Percentiles rank a stretch among this genome's conserved stretches.
These are phyloP conservation scores for Yamadazyma paraphyllophila DNA, from an alignment of 805 yeast genomes.

Conservation along the genomic window DNA sequence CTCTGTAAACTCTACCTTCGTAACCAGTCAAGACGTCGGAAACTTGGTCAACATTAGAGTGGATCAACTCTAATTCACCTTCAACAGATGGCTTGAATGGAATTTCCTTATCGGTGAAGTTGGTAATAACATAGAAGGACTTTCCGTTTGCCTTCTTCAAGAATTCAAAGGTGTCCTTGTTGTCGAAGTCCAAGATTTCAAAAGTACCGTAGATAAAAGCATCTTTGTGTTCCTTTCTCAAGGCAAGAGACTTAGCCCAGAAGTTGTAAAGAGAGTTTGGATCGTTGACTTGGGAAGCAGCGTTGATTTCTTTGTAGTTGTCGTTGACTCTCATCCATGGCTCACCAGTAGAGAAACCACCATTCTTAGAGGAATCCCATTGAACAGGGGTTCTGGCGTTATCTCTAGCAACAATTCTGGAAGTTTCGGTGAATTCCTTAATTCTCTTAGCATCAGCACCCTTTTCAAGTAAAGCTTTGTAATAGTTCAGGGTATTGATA, in stretches of 20 bases:
- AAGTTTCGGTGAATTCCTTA: constrained; percentile 25
- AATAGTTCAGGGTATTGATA: constrained; percentile 45
- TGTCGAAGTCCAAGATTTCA: constrained; percentile 42
- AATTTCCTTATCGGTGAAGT: constrained; percentile 36
- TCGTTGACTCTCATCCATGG: constrained; percentile 59
- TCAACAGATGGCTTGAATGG: constrained; percentile 30
- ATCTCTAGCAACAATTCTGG: constrained; percentile 47
- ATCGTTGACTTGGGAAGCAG: constrained; percentile 44
- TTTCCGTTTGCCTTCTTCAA: constrained; percentile 31
- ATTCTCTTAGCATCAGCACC: constrained; percentile 15
- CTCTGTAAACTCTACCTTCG: constrained; percentile 42
- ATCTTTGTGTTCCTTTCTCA: constrained; percentile 46
- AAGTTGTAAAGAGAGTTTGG: constrained; percentile 45
- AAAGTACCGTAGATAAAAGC: constrained; percentile 44
- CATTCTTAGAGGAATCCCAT: constrained; percentile 47
- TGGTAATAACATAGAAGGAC: constrained; percentile 38
- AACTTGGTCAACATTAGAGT: constrained; percentile 27
- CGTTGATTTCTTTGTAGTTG: constrained; percentile 49
- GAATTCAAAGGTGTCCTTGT: constrained; percentile 37
- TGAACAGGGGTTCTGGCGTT: constrained; percentile 58
- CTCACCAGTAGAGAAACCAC: constrained; percentile 46
- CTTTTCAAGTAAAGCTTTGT: constrained; percentile 28
- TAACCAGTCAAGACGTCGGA: constrained; percentile 35
- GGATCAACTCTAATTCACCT: constrained; percentile 26
- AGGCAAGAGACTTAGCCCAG: constrained; percentile 43